Evolutionary conservation across 1,284 basidiomycete species (phyloP).

Genomic region (Ustilago lituana): DNA sequence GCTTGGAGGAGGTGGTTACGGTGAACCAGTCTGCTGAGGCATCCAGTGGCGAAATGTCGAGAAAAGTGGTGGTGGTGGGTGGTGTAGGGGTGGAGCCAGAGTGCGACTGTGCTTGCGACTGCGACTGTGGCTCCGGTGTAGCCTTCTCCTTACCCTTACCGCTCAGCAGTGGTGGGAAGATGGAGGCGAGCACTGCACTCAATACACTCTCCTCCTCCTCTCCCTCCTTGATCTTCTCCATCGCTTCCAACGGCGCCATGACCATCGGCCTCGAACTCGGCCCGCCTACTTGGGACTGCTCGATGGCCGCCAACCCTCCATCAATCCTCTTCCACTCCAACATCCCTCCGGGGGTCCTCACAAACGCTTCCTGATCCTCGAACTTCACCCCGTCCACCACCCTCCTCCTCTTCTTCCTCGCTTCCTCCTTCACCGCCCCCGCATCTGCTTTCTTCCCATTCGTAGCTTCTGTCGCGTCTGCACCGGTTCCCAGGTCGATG

Average conservation of each 20-base stretch:
- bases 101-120: constrained; percentile 10
- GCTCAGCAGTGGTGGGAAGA: constrained; percentile 18
- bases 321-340: constrained; percentile 50
- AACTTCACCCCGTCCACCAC: constrained; percentile 50
- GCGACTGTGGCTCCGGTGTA: constrained; percentile 23
- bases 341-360: constrained; percentile 83
- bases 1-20: constrained; percentile 41
- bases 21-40: constrained; percentile 54
- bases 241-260: constrained; percentile 20
- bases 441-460: background rate
- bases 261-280: constrained; percentile 37
- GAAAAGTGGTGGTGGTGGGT: background rate
- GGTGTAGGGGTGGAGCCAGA: constrained; percentile 8
- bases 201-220: constrained; percentile 26
- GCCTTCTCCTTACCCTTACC: constrained; percentile 45
- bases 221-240: constrained; percentile 26
- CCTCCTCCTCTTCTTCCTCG: constrained; percentile 7
- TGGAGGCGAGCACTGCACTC: constrained; percentile 15
- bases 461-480: background rate
- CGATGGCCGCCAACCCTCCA: constrained; percentile 10
- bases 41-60: constrained; percentile 7
- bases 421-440: constrained; percentile 4
- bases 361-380: constrained; percentile 73
- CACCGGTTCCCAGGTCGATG: background rate
- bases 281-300: constrained; percentile 16